Evolutionary conservation across 78 protist species (phyloP).

Genomic region (Tieghemostelium lacteum): DNA sequence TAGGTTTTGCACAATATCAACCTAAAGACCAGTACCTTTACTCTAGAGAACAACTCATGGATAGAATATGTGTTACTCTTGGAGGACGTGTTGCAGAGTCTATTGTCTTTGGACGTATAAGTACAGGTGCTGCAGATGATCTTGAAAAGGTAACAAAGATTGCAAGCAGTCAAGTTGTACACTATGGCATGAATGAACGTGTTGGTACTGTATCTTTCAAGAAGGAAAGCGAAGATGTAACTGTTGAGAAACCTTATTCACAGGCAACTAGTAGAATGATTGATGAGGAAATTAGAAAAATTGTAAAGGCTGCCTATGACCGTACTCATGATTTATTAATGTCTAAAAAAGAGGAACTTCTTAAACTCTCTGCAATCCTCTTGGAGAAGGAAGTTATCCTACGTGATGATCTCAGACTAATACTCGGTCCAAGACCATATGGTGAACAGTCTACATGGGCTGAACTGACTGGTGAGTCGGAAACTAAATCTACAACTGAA

Average conservation of each 20-base stretch:
- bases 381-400: conserved; percentile 91
- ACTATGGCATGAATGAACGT: conserved; percentile 89
- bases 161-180: conserved; percentile 73
- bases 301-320: conserved; percentile 73
- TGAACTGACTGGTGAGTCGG: conserved; percentile 68
- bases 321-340: conserved; percentile 72
- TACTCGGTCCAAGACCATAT: conserved; percentile 90
- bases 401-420: conserved; percentile 82
- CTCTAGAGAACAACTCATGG: conserved; percentile 86
- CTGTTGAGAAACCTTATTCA: conserved; percentile 89
- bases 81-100: conserved; percentile 97
- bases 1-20: conserved; percentile 97
- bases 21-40: conserved; percentile 93
- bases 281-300: conserved; percentile 83
- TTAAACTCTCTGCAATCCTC: conserved; percentile 84
- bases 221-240: conserved; percentile 51
- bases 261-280: conserved; percentile 86
- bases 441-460: conserved; percentile 72
- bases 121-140: conserved; percentile 98
- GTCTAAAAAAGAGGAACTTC: conserved; percentile 69
- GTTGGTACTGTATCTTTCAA: conserved; percentile 90
- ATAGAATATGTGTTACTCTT: conserved; percentile 93
- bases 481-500: neutral
- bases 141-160: conserved; percentile 86
- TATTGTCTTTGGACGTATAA: conserved; percentile 82